Percentiles rank a stretch among this genome's conserved stretches.
Conservation (phyloP, 352 stramenopile species). For the Aphanomyces euteiches region DNA sequence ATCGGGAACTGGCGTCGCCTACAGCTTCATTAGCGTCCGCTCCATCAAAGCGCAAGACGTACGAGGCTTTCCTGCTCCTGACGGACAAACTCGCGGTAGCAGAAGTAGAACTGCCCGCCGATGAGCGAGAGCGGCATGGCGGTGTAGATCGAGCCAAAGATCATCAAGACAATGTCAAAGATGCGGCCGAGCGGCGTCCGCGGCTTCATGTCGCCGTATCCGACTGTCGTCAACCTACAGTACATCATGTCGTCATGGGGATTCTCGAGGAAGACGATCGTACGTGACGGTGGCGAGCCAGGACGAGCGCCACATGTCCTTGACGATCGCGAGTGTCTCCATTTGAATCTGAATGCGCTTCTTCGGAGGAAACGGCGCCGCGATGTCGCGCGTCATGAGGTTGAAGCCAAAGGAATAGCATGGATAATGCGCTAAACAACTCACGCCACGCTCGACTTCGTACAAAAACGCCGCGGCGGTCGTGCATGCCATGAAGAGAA, state of each 20-base stretch:
- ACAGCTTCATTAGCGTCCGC: not conserved
- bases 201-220: slow-evolving; percentile 64
- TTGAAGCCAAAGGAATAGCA: slow-evolving; percentile 62
- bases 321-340: slow-evolving; percentile 41
- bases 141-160: slow-evolving; percentile 64
- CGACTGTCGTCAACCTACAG: slow-evolving; percentile 63
- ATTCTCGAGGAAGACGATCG: not conserved
- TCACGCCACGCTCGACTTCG: slow-evolving; percentile 66
- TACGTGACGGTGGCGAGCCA: slow-evolving; percentile 71
- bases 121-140: slow-evolving; percentile 74
- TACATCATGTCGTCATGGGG: not conserved
- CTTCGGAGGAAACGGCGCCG: slow-evolving; percentile 38
- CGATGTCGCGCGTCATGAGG: slow-evolving; percentile 47
- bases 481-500: slow-evolving; percentile 64
- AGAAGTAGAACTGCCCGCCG: slow-evolving; percentile 61
- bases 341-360: slow-evolving; percentile 72
- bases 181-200: slow-evolving; percentile 61
- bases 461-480: slow-evolving; percentile 62
- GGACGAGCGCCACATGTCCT: slow-evolving; percentile 63
- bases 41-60: not conserved
- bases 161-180: slow-evolving; percentile 59
- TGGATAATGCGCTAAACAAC: slow-evolving; percentile 52
- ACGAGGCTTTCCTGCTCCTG: slow-evolving; percentile 11
- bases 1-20: not conserved
- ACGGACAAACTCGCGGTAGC: slow-evolving; percentile 40